Evolutionary conservation across 2,329 filamentous ascomycete species (phyloP).

Genomic region (Colletotrichum lentis): DNA sequence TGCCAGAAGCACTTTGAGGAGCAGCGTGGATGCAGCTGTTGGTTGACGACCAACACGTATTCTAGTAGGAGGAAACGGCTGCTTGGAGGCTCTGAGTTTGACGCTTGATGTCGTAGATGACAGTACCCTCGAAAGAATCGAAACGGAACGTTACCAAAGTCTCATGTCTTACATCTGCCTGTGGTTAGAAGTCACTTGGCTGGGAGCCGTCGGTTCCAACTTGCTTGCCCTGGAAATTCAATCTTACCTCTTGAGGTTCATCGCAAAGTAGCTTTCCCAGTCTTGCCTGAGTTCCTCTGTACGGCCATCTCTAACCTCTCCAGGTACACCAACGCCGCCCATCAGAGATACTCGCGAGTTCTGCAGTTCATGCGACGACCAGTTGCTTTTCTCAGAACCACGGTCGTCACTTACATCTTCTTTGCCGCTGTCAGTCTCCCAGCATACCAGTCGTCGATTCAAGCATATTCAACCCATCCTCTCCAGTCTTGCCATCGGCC

Average conservation of each 20-base stretch:
- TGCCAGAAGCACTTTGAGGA: too few relatives aligned
- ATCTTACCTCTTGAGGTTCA: constrained; percentile 42
- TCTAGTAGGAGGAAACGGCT: too few relatives aligned
- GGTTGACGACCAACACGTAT: too few relatives aligned
- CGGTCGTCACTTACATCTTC: constrained; percentile 31
- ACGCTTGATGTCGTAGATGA: too few relatives aligned
- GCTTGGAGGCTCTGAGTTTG: too few relatives aligned
- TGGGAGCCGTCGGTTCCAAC: constrained; percentile 39
- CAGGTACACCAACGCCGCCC: constrained; percentile 45
- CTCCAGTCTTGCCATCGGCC: constrained; percentile 51
- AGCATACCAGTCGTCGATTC: too few relatives aligned
- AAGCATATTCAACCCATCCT: constrained; percentile 44
- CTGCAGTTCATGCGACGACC: constrained; percentile 41
- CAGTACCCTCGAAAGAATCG: constrained; percentile 23
- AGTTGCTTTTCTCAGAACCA: constrained; percentile 40
- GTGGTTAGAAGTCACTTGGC: constrained; percentile 41
- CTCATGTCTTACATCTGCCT: constrained; percentile 41
- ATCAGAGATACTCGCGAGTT: constrained; percentile 44
- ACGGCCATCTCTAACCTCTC: not conserved
- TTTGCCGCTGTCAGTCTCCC: constrained; percentile 35
- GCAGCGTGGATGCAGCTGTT: too few relatives aligned
- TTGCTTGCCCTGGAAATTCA: constrained; percentile 39
- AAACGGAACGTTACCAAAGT: constrained; percentile 34
- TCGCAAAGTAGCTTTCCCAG: constrained; percentile 38
- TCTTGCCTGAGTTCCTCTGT: too few relatives aligned